Conservation (phyloP, 2,329 filamentous ascomycete genomes). For the Venturia nashicola region DNA sequence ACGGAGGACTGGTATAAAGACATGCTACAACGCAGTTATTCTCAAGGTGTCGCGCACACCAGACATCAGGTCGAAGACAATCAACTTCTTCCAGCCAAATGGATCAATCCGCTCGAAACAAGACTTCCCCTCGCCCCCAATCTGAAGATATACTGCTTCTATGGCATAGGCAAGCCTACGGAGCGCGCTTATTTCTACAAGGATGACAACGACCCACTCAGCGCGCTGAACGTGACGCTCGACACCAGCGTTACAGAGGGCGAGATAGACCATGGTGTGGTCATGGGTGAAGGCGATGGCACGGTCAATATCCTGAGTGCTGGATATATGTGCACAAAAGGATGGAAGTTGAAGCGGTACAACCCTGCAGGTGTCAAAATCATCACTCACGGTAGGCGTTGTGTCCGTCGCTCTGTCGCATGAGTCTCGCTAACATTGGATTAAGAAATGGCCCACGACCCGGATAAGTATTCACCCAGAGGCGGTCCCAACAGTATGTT, state of each 20-base stretch:
- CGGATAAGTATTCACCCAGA: constrained; percentile 78
- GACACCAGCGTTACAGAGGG: constrained; percentile 37
- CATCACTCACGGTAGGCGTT: constrained; percentile 51
- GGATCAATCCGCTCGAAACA: constrained; percentile 90
- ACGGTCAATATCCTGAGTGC: constrained; percentile 86
- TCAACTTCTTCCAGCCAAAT: constrained; percentile 49
- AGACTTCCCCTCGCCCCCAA: constrained; percentile 76
- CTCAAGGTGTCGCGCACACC: constrained; percentile 76
- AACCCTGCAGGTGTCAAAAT: constrained; percentile 76
- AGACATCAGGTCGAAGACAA: constrained; percentile 62
- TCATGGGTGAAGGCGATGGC: constrained; percentile 91
- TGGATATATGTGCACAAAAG: constrained; percentile 94
- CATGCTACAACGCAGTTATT: constrained; percentile 64
- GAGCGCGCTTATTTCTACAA: constrained; percentile 90
- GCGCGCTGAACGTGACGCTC: constrained; percentile 51
- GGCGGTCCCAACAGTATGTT: constrained; percentile 49
- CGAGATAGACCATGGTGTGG: constrained; percentile 69
- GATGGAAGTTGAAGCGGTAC: constrained; percentile 87
- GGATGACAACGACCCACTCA: constrained; percentile 51
- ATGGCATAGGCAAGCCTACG: constrained; percentile 86
- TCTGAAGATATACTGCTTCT: constrained; percentile 95
- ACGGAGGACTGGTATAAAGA: constrained; percentile 78
- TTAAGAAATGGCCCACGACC: constrained; percentile 81
- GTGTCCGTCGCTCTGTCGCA: too few relatives aligned
- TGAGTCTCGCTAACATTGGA: too few relatives aligned